Evolutionary conservation across 768 basidiomycete genomes (phyloP).

Genomic region (Guyanaporus albipodus): DNA sequence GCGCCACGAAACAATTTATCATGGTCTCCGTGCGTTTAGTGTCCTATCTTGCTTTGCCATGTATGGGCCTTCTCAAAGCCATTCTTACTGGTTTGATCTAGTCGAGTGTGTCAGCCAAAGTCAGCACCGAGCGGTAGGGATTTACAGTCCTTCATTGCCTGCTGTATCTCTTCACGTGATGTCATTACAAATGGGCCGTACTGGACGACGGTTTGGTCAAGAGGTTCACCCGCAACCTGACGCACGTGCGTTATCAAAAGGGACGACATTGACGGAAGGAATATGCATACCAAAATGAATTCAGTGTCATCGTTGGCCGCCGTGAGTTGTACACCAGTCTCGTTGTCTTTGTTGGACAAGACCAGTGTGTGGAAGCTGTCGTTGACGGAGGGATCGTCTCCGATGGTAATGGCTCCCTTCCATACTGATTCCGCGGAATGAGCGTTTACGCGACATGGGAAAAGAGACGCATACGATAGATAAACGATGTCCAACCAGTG

Average conservation of each 20-base stretch:
- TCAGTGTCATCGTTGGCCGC: constrained; percentile 62
- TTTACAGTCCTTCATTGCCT: constrained; percentile 79
- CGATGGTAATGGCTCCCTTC: constrained; percentile 60
- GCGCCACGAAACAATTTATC: too few relatives aligned
- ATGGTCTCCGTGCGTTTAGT: constrained; percentile 7
- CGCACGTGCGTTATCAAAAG: constrained; percentile 3
- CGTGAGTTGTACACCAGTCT: constrained; percentile 68
- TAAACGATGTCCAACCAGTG: constrained; percentile 84
- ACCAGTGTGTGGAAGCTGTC: constrained; percentile 77
- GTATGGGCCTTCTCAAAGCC: constrained; percentile 88
- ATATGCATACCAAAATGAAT: constrained; percentile 66
- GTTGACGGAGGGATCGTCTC: constrained; percentile 43
- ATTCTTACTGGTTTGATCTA: constrained; percentile 71
- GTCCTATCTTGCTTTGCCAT: constrained; percentile 83
- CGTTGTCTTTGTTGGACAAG: constrained; percentile 53
- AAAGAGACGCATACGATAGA: constrained; percentile 58
- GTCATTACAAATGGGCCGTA: constrained; percentile 90
- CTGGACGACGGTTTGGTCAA: constrained; percentile 85
- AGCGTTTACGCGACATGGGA: not conserved
- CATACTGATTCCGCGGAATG: constrained; percentile 22
- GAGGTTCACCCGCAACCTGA: constrained; percentile 80
- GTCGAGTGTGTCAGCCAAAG: constrained; percentile 7
- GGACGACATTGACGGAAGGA: not conserved
- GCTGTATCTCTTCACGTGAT: constrained; percentile 69
- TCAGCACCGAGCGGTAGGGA: constrained; percentile 1